These are phyloP conservation scores for Bryoerythrophyllum caledonicum DNA, from an alignment of 225 moss, liverwort and hornwort genomes.

Conservation along the genomic window DNA sequence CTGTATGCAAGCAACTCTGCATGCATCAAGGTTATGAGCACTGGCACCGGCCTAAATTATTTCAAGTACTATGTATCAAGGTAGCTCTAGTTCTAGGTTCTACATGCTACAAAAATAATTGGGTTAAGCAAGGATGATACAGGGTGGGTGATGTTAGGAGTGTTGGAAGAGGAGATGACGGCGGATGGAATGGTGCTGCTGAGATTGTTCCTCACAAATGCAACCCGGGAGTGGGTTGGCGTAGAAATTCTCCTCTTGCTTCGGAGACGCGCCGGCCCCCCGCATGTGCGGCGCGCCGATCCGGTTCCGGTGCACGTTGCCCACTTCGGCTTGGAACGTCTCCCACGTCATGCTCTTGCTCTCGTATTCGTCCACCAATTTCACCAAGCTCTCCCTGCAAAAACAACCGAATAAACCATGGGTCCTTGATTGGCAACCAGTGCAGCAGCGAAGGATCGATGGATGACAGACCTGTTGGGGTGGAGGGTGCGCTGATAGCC, in stretches of 20 bases:
- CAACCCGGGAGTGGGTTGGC: constrained; percentile 92
- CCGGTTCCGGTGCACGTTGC: constrained; percentile 56
- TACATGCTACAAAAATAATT: constrained; percentile 33
- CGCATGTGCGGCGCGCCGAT: constrained; percentile 69
- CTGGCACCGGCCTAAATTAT: too few relatives aligned
- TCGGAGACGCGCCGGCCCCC: constrained; percentile 58
- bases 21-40: background rate
- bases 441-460: background rate
- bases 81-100: too few relatives aligned
- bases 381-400: constrained; percentile 76
- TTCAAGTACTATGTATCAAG: background rate
- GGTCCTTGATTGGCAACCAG: too few relatives aligned
- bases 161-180: constrained; percentile 38
- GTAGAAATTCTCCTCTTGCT: constrained; percentile 87
- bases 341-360: constrained; percentile 58
- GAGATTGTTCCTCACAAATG: constrained; percentile 48
- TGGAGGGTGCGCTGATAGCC: constrained; percentile 75
- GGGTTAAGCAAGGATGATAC: constrained; percentile 23
- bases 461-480: constrained; percentile 63
- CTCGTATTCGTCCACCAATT: constrained; percentile 71
- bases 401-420: background rate
- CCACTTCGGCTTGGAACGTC: constrained; percentile 52
- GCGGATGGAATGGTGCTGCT: constrained; percentile 22
- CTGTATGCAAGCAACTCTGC: constrained; percentile 11
- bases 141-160: too few relatives aligned